Evolutionary conservation across 2,329 filamentous ascomycete species (phyloP), one percentile per base, ranked within the genome.

Genomic region (Intubia oerlemansii): DNA sequence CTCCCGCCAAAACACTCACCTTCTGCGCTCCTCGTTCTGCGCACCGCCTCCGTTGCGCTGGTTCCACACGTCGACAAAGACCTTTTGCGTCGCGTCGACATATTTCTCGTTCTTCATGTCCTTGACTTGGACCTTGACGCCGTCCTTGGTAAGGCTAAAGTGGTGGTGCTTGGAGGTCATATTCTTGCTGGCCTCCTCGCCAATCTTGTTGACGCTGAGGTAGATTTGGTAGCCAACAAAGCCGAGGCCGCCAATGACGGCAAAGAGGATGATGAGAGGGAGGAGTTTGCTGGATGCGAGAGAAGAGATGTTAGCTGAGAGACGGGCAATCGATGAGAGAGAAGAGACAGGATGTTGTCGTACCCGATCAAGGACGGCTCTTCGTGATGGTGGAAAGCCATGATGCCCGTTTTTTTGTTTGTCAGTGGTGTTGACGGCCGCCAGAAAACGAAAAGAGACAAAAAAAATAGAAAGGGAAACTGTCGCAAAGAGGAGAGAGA

Each of bases 131-230:
- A 84, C 73, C 34, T 66, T 64, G 35, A 78, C 52, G 31, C 77
- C 77, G 32, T 81, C 76, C 46, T 77, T 79, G 22, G 70, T 73
- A n/a, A n/a, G n/a, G n/a, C n/a, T n/a, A 49, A 81, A 76, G 23
- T 68, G 57, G 32, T 84, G 64, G 45, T 82, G 75, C 54, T 75
- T 77, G 52, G 67, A 67, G 46, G 72, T 68, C 65, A 82, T 76
- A 43, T 67, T 67, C 49, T 73, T 59, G 27, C 62, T 64, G 26
- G 75, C 73, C 33, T 64, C 59, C 34, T 66, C 56, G 35, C 66
- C 62, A 41, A 84, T 70, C 47, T 76, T 62, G 50, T 57, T 59
- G 31, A 65, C 58, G 49, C 68, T 69, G 31, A 75, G 49, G 50
- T 76, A 82, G 46, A 82, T 61, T 35, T 78, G 70, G 49, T 80